Conservation (phyloP, 371 early-diverging fungal genomes). For the Mortierella sp. region DNA sequence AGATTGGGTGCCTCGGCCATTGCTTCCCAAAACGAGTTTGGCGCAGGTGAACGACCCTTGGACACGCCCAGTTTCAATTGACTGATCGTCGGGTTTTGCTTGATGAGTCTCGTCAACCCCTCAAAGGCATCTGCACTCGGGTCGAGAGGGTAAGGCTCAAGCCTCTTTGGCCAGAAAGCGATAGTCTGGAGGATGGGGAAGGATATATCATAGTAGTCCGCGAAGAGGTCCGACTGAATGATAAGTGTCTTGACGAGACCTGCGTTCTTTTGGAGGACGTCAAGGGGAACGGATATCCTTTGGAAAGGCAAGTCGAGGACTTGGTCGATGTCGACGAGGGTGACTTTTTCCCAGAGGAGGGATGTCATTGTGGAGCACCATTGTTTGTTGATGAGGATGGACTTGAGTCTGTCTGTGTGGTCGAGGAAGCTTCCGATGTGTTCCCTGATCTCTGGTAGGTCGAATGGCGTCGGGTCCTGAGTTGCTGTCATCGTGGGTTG, state of each 20-base stretch:
- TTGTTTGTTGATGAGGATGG: conserved; percentile 4
- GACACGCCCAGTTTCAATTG: conserved; percentile 1
- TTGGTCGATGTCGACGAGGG: neutral
- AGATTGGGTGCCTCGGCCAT: neutral
- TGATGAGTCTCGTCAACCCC: neutral
- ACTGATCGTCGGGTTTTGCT: neutral
- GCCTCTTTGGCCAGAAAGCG: neutral
- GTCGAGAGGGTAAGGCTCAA: neutral
- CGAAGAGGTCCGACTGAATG: neutral
- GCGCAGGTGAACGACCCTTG: neutral
- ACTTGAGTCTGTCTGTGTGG: neutral
- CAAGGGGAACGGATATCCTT: neutral
- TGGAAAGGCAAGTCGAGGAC: neutral
- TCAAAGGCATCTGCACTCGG: neutral
- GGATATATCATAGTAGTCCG: neutral
- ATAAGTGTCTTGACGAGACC: neutral
- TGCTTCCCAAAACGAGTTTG: neutral
- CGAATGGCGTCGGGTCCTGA: neutral
- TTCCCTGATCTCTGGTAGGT: conserved; percentile 2
- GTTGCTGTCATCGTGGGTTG: neutral
- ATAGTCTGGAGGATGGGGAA: conserved; percentile 10
- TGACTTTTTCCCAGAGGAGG: conserved; percentile 5
- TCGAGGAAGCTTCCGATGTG: conserved; percentile 11
- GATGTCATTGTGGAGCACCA: neutral
- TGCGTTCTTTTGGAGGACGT: neutral